Conservation (phyloP, 2,329 filamentous ascomycete species). For the Fonsecaea erecta region DNA sequence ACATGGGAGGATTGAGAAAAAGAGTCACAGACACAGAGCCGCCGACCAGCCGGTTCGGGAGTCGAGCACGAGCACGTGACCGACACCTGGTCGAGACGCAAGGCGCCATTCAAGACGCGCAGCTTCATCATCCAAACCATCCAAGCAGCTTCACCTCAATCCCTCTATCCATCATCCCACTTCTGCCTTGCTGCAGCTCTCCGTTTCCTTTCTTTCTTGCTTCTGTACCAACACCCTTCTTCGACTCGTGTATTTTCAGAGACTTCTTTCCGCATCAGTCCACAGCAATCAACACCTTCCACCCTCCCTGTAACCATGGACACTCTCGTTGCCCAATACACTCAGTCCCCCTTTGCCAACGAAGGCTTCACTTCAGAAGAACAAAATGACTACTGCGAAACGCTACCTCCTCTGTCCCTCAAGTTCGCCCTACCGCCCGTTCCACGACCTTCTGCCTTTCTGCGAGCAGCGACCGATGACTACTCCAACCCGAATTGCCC, state of each 20-base stretch:
- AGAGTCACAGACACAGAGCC: neutral
- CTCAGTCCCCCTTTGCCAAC: constrained; percentile 73
- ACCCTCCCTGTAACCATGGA: constrained; percentile 68
- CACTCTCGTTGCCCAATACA: constrained; percentile 89
- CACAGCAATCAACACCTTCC: neutral
- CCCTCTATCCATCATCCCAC: constrained; percentile 13
- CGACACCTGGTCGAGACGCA: neutral
- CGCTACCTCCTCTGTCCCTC: constrained; percentile 76
- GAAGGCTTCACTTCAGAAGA: constrained; percentile 75
- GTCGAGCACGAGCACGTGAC: neutral
- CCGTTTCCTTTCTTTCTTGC: constrained; percentile 7
- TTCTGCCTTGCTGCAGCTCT: constrained; percentile 16
- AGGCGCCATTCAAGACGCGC: constrained; percentile 16
- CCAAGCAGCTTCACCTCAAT: constrained; percentile 1
- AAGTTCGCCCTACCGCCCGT: constrained; percentile 96
- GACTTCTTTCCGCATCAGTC: neutral
- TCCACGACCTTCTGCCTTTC: constrained; percentile 82
- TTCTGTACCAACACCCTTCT: constrained; percentile 22
- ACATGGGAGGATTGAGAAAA: neutral
- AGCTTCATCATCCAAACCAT: constrained; percentile 5
- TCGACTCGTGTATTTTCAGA: constrained; percentile 7
- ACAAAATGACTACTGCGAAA: constrained; percentile 72
- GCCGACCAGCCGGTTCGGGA: neutral
- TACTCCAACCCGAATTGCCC: constrained; percentile 94
- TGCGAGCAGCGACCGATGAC: constrained; percentile 96